Evolutionary conservation across 495 filamentous ascomycete species (phyloP).

Genomic region (Podospora pseudocomata): DNA sequence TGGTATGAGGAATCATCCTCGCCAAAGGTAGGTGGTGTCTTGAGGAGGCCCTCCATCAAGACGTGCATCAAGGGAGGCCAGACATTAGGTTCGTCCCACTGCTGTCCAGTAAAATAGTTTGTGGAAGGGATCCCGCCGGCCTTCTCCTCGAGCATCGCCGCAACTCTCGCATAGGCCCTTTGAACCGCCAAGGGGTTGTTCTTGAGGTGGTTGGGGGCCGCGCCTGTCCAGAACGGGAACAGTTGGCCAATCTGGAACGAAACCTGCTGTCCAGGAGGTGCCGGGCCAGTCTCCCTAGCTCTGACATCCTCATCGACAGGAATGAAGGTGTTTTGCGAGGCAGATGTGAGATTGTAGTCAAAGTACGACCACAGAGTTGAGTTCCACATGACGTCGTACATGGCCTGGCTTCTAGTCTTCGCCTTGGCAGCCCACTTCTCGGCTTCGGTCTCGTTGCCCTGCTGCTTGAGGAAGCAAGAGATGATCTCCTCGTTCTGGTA

Average conservation of each 20-base stretch:
- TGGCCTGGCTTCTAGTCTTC: slow-evolving; percentile 39
- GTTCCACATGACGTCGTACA: slow-evolving; percentile 50
- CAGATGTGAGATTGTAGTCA: slow-evolving; percentile 49
- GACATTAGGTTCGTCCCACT: slow-evolving; percentile 53
- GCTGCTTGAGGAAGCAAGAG: slow-evolving; percentile 32
- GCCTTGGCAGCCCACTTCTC: slow-evolving; percentile 33
- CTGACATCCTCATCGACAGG: slow-evolving; percentile 38
- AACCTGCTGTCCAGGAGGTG: slow-evolving; percentile 40
- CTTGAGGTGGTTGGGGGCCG: slow-evolving; percentile 41
- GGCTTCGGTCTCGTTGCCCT: slow-evolving; percentile 34
- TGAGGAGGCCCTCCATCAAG: slow-evolving; percentile 46
- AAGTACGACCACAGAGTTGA: slow-evolving; percentile 45
- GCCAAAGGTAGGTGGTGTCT: slow-evolving; percentile 46
- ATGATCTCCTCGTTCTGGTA: slow-evolving; percentile 48
- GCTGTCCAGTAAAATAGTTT: slow-evolving; percentile 46
- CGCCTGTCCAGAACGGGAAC: slow-evolving; percentile 52
- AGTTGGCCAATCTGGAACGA: slow-evolving; percentile 44
- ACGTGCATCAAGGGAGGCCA: slow-evolving; percentile 49
- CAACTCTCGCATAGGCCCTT: slow-evolving; percentile 37
- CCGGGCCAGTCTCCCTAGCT: slow-evolving; percentile 26
- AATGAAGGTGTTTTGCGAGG: slow-evolving; percentile 38
- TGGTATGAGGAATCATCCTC: slow-evolving; percentile 40
- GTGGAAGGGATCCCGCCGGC: slow-evolving; percentile 44
- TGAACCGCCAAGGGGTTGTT: slow-evolving; percentile 46
- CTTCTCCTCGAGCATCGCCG: slow-evolving; percentile 34